phyloP scores from a whole-genome alignment of 1,284 basidiomycete genomes.

The Sparassis latifolia region DNA sequence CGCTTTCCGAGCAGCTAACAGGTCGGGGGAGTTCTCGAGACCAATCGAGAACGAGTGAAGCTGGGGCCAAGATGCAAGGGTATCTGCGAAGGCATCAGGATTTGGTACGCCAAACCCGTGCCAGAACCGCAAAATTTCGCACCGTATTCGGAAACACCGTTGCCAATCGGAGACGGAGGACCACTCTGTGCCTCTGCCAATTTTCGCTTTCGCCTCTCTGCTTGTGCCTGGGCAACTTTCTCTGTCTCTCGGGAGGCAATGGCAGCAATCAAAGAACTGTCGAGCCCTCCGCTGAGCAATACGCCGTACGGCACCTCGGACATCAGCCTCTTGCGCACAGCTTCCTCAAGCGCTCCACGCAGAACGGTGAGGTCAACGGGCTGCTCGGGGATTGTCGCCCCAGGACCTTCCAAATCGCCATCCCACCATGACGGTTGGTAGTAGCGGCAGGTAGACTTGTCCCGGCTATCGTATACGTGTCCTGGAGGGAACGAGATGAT shows the following conservation, averaged over 20 bases:
- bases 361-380: constrained; percentile 67
- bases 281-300: constrained; percentile 90
- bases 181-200: constrained; percentile 49
- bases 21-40: constrained; percentile 91
- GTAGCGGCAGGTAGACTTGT: constrained; percentile 74
- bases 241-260: constrained; percentile 98
- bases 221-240: constrained; percentile 79
- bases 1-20: constrained; percentile 90
- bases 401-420: constrained; percentile 58
- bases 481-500: constrained; percentile 97
- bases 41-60: constrained; percentile 98
- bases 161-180: constrained; percentile 44
- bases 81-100: constrained; percentile 35
- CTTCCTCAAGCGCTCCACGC: constrained; percentile 82
- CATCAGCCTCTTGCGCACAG: constrained; percentile 96
- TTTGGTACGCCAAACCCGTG: neutral
- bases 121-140: constrained; percentile 11
- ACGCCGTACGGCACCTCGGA: constrained; percentile 99
- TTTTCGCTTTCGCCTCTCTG: constrained; percentile 59
- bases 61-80: constrained; percentile 89
- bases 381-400: constrained; percentile 54
- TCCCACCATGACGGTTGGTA: constrained; percentile 86
- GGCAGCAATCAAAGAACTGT: constrained; percentile 93
- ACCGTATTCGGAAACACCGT: constrained; percentile 49
- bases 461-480: constrained; percentile 86